Evolutionary conservation across 2,329 filamentous ascomycete genomes (phyloP), one percentile per base, ranked within the genome.

Genomic region (Cladosporium colombiae): DNA sequence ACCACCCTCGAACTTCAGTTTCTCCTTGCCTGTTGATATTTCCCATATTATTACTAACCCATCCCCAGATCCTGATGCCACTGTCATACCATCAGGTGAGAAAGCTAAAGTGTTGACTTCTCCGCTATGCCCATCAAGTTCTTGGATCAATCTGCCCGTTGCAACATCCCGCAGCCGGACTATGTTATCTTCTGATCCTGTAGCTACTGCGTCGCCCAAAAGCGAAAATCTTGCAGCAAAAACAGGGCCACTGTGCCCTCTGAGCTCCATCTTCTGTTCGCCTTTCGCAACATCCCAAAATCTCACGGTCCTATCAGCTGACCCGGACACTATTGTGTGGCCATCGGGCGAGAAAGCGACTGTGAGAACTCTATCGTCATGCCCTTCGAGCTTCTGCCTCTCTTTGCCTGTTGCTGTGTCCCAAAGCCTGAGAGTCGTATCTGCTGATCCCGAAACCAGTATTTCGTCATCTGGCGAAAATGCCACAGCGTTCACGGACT

Each of bases 1-100:
- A 8, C 13, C 16, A 27, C 68, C 65, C 60, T 75, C 67, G n/a
- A 74, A 68, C 46, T 68, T 74, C 65, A 73, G 72, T 8, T 57
- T 50, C 53, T 50, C 37, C 21, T 61, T 44, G 44, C 67, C 64
- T n/a, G 59, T 67, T 7, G 21, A 46, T 3, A 25, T 13, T 37
- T 71, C 59, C 70, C 68, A 72, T 25, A 70, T 65, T 70, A 55
- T 7, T 62, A 52, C 49, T 8, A 23, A 27, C 46, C n/a, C 21
- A 8, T 50, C 46, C 2, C 25, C 49, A 23, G 23, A 52, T 27
- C 49, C 49, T 16, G 49, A 52, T 27, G 49, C 49, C 14, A 27
- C 23, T 29, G 25, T 52, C 13, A 18, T 52, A 13, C 49, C 7
- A 18, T 52, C 49, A 2, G 46, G 21, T 16, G n/a, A 50, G 23